Evolutionary conservation across 192 early-diverging fungal species (phyloP).

Genomic region (Coemansia sp.): DNA sequence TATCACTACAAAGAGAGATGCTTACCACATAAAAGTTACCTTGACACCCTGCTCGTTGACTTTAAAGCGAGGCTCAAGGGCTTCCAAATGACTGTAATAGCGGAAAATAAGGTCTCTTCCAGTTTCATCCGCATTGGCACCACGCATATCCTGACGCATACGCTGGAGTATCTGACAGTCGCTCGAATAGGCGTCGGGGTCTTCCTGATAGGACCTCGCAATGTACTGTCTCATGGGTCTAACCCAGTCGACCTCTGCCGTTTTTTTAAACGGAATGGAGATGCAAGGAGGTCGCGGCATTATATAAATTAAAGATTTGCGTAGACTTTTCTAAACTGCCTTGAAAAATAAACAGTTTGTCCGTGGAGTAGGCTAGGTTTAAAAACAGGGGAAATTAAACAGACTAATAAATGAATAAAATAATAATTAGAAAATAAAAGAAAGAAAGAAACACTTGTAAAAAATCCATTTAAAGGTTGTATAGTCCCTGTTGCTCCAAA

Average conservation of each 20-base stretch:
- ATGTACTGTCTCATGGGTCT: constrained; percentile 84
- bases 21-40: constrained; percentile 87
- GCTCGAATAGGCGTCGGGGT: constrained; percentile 83
- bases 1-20: neutral
- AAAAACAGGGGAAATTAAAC: neutral
- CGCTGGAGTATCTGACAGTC: constrained; percentile 85
- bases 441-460: neutral
- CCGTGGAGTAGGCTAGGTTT: too few relatives aligned
- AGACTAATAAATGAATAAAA: neutral
- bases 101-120: constrained; percentile 93
- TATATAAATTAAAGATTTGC: too few relatives aligned
- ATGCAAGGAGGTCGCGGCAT: constrained; percentile 49
- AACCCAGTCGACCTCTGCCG: constrained; percentile 90
- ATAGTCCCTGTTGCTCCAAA: too few relatives aligned
- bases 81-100: constrained; percentile 95
- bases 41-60: constrained; percentile 91
- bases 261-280: constrained; percentile 71
- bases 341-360: too few relatives aligned
- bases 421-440: neutral
- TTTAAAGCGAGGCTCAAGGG: constrained; percentile 89
- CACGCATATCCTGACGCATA: constrained; percentile 92
- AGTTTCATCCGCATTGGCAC: constrained; percentile 89
- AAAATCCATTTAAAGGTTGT: neutral
- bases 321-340: too few relatives aligned
- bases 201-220: constrained; percentile 78